Percentiles rank a stretch among this genome's conserved stretches.
phyloP scores from a whole-genome alignment of 345 rosid species.

The Populus tremula region DNA sequence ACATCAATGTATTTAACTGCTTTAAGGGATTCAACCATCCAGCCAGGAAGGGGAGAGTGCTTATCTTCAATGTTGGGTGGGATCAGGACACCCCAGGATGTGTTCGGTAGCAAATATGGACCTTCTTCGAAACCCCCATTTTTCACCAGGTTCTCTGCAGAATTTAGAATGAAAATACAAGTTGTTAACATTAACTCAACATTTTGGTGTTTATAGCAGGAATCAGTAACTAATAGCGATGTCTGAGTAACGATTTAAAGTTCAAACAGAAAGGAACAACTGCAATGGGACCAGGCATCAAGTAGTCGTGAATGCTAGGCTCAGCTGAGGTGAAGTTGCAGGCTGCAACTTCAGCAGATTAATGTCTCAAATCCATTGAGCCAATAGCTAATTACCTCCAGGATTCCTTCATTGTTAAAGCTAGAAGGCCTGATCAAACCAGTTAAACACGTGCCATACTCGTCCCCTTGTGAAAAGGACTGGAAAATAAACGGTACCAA shows the following conservation, averaged over 20 bases:
- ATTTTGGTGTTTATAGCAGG: background rate
- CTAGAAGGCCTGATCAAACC: background rate
- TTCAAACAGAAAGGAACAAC: background rate
- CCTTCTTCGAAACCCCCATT: constrained; percentile 53
- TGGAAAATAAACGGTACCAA: background rate
- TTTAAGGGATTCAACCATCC: constrained; percentile 55
- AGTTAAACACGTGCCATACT: background rate
- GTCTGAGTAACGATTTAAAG: background rate
- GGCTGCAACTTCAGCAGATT: background rate
- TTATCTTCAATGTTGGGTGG: constrained; percentile 56
- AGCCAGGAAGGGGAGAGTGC: constrained; percentile 49
- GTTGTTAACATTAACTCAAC: background rate
- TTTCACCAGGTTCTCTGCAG: constrained; percentile 42
- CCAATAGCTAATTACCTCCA: background rate
- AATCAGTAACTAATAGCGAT: background rate
- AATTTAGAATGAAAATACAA: background rate
- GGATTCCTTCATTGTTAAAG: background rate
- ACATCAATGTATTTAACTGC: constrained; percentile 52
- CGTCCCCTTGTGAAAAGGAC: background rate
- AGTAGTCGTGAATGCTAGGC: background rate
- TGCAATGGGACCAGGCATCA: background rate
- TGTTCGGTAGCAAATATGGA: constrained; percentile 46
- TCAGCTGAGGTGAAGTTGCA: background rate
- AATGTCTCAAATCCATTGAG: background rate
- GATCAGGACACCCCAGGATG: constrained; percentile 50